Conservation (phyloP, 352 stramenopile species). For the Pythium aristosporum region DNA sequence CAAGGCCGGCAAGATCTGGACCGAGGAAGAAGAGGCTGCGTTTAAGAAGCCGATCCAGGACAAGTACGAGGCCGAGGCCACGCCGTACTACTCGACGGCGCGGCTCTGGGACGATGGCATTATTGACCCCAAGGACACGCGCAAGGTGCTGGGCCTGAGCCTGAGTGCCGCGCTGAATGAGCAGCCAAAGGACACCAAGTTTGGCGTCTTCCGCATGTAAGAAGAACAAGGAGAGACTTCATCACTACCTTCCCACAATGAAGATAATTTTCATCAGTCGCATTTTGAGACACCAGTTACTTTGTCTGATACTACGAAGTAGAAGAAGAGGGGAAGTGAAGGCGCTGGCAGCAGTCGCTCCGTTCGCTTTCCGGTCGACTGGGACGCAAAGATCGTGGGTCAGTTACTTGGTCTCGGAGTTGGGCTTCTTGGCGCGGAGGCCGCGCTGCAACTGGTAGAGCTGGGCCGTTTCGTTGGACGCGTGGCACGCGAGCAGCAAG, state of each 20-base stretch:
- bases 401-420: slow-evolving; percentile 30
- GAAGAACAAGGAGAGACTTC: neutral
- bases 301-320: too few species aligned
- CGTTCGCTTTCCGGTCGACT: too few species aligned
- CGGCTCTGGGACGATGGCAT: slow-evolving; percentile 98
- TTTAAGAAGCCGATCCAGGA: slow-evolving; percentile 96
- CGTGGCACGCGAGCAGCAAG: slow-evolving; percentile 79
- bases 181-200: slow-evolving; percentile 84
- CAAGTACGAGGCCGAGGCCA: slow-evolving; percentile 95
- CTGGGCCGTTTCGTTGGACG: slow-evolving; percentile 80
- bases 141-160: slow-evolving; percentile 81
- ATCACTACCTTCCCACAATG: neutral
- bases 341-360: too few species aligned
- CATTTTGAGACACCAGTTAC: neutral
- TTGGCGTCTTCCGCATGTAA: slow-evolving; percentile 97
- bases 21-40: slow-evolving; percentile 76
- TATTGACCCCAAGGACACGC: slow-evolving; percentile 95
- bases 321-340: too few species aligned
- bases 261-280: neutral
- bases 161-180: slow-evolving; percentile 75
- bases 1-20: slow-evolving; percentile 65
- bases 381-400: neutral
- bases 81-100: slow-evolving; percentile 94
- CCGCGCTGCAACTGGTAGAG: slow-evolving; percentile 79
- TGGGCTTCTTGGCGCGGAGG: slow-evolving; percentile 37